Evolutionary conservation across 2,329 filamentous ascomycete genomes (phyloP).

Genomic region (Sporothrix globosa): DNA sequence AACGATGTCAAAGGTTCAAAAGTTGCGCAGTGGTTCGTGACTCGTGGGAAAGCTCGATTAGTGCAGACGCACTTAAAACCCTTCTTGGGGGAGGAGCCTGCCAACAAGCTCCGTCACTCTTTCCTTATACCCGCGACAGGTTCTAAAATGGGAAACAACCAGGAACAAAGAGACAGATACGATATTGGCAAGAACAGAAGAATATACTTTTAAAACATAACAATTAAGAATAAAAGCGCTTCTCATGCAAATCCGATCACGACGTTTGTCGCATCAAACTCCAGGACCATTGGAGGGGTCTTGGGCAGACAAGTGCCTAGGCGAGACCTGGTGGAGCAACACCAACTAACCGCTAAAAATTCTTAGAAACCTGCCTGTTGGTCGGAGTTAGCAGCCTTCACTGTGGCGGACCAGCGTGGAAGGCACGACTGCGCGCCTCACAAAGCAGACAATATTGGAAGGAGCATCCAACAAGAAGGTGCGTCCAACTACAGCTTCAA

Average conservation of each 20-base stretch:
- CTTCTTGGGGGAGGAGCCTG: not conserved
- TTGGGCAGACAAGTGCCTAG: not conserved
- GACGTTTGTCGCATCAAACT: not conserved
- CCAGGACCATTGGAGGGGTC: not conserved
- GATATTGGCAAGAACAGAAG: not conserved
- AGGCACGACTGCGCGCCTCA: constrained; percentile 3
- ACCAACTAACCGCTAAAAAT: not conserved
- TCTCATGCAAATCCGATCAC: not conserved
- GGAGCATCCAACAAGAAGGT: not conserved
- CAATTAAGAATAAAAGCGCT: not conserved
- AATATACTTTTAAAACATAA: not conserved
- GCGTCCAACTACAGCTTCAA: not conserved
- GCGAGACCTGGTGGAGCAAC: not conserved
- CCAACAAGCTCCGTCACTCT: not conserved
- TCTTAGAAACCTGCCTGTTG: not conserved
- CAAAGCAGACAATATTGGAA: not conserved
- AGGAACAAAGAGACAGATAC: too few species aligned
- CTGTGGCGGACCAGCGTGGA: constrained; percentile 5
- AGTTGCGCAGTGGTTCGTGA: not conserved
- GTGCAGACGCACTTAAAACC: not conserved
- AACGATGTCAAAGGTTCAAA: not conserved
- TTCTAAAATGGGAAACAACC: not conserved
- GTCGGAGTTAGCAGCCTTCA: constrained; percentile 3
- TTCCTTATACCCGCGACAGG: constrained; percentile 1
- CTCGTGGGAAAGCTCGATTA: constrained; percentile 2